A percentile compares a stretch with the other conserved stretches of the same genome.
These are phyloP conservation scores for Lactifluus volemus DNA, from an alignment of 768 basidiomycete genomes.

Conservation along the genomic window DNA sequence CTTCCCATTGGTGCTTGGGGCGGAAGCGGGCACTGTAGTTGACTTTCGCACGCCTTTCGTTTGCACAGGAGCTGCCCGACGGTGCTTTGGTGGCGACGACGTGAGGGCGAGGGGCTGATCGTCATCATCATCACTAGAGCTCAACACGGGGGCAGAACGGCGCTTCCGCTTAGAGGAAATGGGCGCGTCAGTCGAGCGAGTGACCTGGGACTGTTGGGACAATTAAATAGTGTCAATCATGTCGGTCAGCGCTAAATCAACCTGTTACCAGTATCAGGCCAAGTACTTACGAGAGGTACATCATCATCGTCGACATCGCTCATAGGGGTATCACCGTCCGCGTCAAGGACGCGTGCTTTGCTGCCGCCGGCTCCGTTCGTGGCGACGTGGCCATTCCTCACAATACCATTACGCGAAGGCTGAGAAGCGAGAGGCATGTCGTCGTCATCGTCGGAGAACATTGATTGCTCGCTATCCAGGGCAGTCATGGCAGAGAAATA, in stretches of 20 bases:
- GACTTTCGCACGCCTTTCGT: constrained; percentile 36
- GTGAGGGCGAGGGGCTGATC: constrained; percentile 69
- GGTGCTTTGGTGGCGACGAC: constrained; percentile 57
- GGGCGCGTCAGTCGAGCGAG: constrained; percentile 26
- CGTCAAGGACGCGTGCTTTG: constrained; percentile 32
- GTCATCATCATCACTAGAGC: constrained; percentile 46
- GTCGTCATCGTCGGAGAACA: constrained; percentile 57
- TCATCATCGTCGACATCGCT: constrained; percentile 60
- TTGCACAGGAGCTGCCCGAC: constrained; percentile 30
- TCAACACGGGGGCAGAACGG: constrained; percentile 13
- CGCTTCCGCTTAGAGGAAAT: constrained; percentile 33
- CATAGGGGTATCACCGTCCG: constrained; percentile 39
- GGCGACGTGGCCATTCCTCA: constrained; percentile 34
- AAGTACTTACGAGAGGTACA: constrained; percentile 52
- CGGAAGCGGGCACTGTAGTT: constrained; percentile 28
- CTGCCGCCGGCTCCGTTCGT: constrained; percentile 30
- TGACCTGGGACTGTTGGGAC: constrained; percentile 45
- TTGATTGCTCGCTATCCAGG: constrained; percentile 31
- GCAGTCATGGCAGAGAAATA: not conserved
- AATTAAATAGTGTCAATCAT: constrained; percentile 14
- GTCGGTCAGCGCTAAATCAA: not conserved
- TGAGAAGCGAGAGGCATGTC: constrained; percentile 37
- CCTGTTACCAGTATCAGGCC: not conserved
- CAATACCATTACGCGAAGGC: constrained; percentile 22
- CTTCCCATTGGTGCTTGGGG: constrained; percentile 32